Percentiles rank a stretch among this genome's conserved stretches.
Conservation (phyloP, 306 rosid species). For the Elaeagnus macrophylla region DNA sequence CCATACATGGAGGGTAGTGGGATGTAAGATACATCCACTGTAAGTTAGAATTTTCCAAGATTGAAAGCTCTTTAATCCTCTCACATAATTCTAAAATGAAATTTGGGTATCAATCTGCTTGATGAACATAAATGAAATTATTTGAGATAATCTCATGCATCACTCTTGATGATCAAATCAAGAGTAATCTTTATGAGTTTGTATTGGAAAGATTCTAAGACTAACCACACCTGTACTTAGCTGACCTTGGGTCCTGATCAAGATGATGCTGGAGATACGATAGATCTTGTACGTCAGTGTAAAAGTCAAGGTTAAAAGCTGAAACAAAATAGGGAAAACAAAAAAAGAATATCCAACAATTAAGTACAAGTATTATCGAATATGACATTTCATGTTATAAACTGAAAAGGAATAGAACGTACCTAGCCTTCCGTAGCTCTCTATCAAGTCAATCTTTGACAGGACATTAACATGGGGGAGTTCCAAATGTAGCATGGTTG, state of each 20-base stretch:
- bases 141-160: no score
- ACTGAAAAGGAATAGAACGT: slow-evolving; percentile 10
- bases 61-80: no score
- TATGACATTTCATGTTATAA: neutral
- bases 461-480: slow-evolving; percentile 82
- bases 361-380: slow-evolving; percentile 4
- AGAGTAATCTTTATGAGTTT: slow-evolving; percentile 9
- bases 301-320: slow-evolving; percentile 91
- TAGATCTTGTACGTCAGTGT: slow-evolving; percentile 85
- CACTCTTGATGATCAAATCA: neutral
- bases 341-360: slow-evolving; percentile 17
- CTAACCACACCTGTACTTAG: slow-evolving; percentile 69
- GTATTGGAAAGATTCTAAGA: neutral
- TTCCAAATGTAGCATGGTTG: slow-evolving; percentile 88
- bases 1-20: no score
- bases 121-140: no score
- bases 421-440: slow-evolving; percentile 90
- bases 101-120: no score
- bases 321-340: slow-evolving; percentile 24
- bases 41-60: no score
- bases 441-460: slow-evolving; percentile 89
- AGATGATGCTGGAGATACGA: slow-evolving; percentile 70
- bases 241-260: slow-evolving; percentile 73
- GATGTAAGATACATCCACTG: no score
- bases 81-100: no score